Conservation (phyloP, 1,284 basidiomycete genomes). For the Apiotrichum veenhuisii region DNA sequence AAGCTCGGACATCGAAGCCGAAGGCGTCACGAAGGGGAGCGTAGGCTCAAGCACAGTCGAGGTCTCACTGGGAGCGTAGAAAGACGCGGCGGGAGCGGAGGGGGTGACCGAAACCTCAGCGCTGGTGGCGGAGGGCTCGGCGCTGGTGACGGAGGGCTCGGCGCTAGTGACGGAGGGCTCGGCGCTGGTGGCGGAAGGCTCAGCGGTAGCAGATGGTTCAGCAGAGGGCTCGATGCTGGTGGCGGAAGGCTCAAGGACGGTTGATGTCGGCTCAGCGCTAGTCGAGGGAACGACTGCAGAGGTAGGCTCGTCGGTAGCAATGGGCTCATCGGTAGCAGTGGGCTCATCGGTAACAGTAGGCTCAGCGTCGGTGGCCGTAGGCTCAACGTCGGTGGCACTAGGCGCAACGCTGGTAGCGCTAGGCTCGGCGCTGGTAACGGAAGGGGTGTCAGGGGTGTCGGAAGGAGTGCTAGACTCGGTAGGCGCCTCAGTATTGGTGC, state of each 20-base stretch:
- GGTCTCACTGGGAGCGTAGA: neutral
- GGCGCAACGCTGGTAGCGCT: too few species aligned
- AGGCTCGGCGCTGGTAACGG: too few species aligned
- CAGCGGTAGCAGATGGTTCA: neutral
- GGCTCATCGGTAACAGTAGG: slow-evolving; percentile 5
- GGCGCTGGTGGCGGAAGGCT: neutral
- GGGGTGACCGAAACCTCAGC: slow-evolving; percentile 1
- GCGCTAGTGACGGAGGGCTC: neutral
- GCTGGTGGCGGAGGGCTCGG: neutral
- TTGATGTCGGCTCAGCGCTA: neutral
- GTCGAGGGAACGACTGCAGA: neutral
- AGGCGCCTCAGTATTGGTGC: neutral
- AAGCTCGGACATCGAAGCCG: too few species aligned
- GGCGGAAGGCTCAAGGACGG: neutral
- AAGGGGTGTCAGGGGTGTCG: too few species aligned
- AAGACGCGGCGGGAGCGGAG: slow-evolving; percentile 1
- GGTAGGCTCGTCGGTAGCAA: slow-evolving; percentile 5
- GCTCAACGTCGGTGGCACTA: too few species aligned
- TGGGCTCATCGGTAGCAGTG: slow-evolving; percentile 3
- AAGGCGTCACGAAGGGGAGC: neutral
- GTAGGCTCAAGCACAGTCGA: neutral
- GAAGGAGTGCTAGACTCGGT: neutral
- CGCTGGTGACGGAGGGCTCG: slow-evolving; percentile 2
- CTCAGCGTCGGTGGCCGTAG: too few species aligned
- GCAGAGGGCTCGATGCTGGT: neutral